Conservation (phyloP, 1,284 basidiomycete species). For the Gymnopus androsaceus region DNA sequence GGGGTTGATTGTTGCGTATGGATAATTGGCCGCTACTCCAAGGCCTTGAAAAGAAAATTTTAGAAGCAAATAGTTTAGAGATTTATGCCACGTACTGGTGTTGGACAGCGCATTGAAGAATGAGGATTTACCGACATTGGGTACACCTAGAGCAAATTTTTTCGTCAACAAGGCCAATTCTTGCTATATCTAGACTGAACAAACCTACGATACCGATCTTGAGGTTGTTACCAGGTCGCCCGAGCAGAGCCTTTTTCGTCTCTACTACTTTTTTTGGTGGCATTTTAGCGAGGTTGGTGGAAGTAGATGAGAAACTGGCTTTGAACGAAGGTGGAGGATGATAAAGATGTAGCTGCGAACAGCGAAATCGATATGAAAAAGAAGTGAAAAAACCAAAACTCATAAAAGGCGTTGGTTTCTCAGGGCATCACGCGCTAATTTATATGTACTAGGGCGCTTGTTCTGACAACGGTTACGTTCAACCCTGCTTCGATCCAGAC, state of each 20-base stretch:
- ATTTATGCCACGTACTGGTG: slow-evolving; percentile 52
- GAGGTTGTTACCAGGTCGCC: slow-evolving; percentile 90
- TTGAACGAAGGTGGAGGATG: slow-evolving; percentile 27
- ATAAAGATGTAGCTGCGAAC: background rate
- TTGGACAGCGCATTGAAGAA: slow-evolving; percentile 96
- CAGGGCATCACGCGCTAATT: too few species aligned
- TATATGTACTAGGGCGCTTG: background rate
- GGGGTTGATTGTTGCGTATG: slow-evolving; percentile 94
- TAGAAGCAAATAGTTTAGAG: background rate
- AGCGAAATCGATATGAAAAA: background rate
- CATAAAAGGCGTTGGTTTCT: too few species aligned
- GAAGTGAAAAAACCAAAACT: too few species aligned
- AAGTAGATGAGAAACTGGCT: too few species aligned
- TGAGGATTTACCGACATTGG: slow-evolving; percentile 93
- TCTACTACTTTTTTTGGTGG: slow-evolving; percentile 74
- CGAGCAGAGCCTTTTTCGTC: slow-evolving; percentile 87
- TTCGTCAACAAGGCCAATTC: slow-evolving; percentile 21
- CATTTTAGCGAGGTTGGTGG: too few species aligned
- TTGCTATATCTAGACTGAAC: slow-evolving; percentile 35
- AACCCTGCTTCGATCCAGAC: too few species aligned
- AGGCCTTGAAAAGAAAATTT: slow-evolving; percentile 58
- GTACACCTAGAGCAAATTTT: slow-evolving; percentile 61
- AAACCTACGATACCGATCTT: slow-evolving; percentile 96
- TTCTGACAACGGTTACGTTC: too few species aligned
- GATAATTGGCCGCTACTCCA: slow-evolving; percentile 98